Evolutionary conservation across 2,329 filamentous ascomycete genomes (phyloP).

Genomic region (Nannizzia gypsea): DNA sequence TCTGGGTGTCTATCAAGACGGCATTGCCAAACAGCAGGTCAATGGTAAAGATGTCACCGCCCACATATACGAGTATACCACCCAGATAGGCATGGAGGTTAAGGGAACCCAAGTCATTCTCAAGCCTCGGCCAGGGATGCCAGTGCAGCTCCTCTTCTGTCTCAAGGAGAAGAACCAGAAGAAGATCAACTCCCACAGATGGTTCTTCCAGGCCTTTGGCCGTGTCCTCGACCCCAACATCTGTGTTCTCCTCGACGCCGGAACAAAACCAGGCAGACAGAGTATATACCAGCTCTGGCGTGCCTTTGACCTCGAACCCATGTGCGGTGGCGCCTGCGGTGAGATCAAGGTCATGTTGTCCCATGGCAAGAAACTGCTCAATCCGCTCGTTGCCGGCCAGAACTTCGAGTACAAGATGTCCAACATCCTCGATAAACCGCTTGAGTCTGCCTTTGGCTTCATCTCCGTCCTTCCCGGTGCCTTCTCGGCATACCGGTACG

Average conservation of each 20-base stretch:
- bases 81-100: slow-evolving; percentile 59
- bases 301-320: slow-evolving; percentile 92
- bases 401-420: slow-evolving; percentile 99
- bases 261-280: slow-evolving; percentile 83
- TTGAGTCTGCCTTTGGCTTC: slow-evolving; percentile 95
- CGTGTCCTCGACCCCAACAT: slow-evolving; percentile 88
- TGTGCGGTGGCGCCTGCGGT: slow-evolving; percentile 93
- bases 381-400: slow-evolving; percentile 87
- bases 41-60: slow-evolving; percentile 93
- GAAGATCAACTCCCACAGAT: slow-evolving; percentile 98
- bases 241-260: slow-evolving; percentile 89
- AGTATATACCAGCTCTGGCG: slow-evolving; percentile 99
- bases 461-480: slow-evolving; percentile 93
- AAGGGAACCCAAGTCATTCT: slow-evolving; percentile 82
- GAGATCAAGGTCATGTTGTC: slow-evolving; percentile 98
- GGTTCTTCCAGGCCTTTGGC: slow-evolving; percentile 98
- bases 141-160: slow-evolving; percentile 94
- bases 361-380: slow-evolving; percentile 74
- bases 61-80: slow-evolving; percentile 76
- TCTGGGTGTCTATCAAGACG: slow-evolving; percentile 95
- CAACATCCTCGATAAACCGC: slow-evolving; percentile 94
- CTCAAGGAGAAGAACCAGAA: slow-evolving; percentile 99
- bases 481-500: slow-evolving; percentile 93
- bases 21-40: slow-evolving; percentile 96
- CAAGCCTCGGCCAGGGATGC: slow-evolving; percentile 68